phyloP scores from a whole-genome alignment of 768 basidiomycete species.

The Vishniacozyma victoriae region DNA sequence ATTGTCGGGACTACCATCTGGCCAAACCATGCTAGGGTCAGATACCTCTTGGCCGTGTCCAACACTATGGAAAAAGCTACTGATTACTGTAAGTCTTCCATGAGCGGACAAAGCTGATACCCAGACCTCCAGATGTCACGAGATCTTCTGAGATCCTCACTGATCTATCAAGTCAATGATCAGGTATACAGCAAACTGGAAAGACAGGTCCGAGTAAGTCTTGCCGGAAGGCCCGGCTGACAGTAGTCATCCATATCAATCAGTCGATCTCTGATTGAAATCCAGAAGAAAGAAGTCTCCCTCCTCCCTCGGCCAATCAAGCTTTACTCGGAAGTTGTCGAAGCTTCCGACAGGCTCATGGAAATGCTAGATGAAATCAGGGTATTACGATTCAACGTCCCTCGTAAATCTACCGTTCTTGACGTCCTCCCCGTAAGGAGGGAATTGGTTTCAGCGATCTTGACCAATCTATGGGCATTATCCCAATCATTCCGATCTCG shows the following conservation, averaged over 20 bases:
- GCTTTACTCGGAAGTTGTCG: slow-evolving; percentile 37
- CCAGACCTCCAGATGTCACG: too few relatives aligned
- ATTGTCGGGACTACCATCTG: slow-evolving; percentile 42
- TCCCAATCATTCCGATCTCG: slow-evolving; percentile 42
- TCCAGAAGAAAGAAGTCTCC: slow-evolving; percentile 43
- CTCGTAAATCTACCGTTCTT: slow-evolving; percentile 41
- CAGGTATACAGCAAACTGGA: slow-evolving; percentile 34
- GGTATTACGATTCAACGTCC: slow-evolving; percentile 37
- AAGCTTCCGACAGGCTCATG: slow-evolving; percentile 23
- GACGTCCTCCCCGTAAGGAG: slow-evolving; percentile 43
- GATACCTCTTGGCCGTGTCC: slow-evolving; percentile 35
- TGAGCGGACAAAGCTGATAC: too few relatives aligned
- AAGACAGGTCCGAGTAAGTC: slow-evolving; percentile 14
- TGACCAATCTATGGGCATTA: slow-evolving; percentile 43
- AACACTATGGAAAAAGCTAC: slow-evolving; percentile 33
- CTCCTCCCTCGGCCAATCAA: slow-evolving; percentile 42
- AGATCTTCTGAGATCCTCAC: slow-evolving; percentile 37
- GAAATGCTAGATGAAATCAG: slow-evolving; percentile 37
- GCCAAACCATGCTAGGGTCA: slow-evolving; percentile 43
- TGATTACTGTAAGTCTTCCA: slow-evolving; percentile 39
- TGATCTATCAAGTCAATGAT: slow-evolving; percentile 29
- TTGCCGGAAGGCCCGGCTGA: not conserved
- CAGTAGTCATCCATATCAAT: slow-evolving; percentile 7
- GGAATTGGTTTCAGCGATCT: slow-evolving; percentile 39
- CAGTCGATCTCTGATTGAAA: slow-evolving; percentile 28